These are phyloP conservation scores for Globisporangium rhizosaccharum DNA, from an alignment of 352 stramenopile species.

Conservation along the genomic window DNA sequence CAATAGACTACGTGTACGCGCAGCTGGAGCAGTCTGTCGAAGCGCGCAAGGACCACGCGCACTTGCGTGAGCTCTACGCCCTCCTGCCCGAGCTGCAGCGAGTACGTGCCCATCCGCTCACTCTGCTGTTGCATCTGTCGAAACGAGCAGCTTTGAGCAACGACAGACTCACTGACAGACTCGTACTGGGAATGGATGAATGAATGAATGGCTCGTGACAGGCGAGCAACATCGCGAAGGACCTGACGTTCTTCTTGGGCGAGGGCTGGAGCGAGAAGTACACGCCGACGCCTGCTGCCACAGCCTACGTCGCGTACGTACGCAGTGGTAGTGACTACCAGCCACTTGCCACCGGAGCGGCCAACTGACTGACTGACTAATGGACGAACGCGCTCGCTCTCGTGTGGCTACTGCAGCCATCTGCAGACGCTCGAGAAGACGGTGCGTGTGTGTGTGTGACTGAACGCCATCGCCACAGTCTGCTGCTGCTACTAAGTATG, in stretches of 20 bases:
- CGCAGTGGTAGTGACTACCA: background rate
- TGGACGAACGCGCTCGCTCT: background rate
- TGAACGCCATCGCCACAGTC: background rate
- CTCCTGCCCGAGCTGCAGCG: conserved; percentile 37
- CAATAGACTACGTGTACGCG: conserved; percentile 58
- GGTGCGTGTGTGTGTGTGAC: conserved; percentile 14
- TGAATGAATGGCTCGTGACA: conserved; percentile 8
- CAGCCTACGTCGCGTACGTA: conserved; percentile 49
- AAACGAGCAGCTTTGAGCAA: no score
- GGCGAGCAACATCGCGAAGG: conserved; percentile 53
- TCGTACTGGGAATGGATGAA: no score
- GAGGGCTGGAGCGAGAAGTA: conserved; percentile 56
- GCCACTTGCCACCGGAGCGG: no score
- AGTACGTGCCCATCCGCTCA: conserved; percentile 11
- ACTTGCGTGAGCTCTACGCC: conserved; percentile 35
- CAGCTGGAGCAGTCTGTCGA: conserved; percentile 55
- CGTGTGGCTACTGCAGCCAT: conserved; percentile 19
- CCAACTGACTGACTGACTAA: background rate
- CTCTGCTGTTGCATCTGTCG: background rate
- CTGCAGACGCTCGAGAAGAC: conserved; percentile 51
- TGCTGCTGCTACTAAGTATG: background rate
- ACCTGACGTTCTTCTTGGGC: conserved; percentile 54
- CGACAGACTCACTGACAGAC: no score
- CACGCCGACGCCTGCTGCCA: conserved; percentile 37
- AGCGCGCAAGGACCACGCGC: conserved; percentile 34